Percentiles rank a stretch among this genome's conserved stretches.
Evolutionary conservation across 495 filamentous ascomycete species (phyloP).

Genomic region (Aspergillus nidulans): DNA sequence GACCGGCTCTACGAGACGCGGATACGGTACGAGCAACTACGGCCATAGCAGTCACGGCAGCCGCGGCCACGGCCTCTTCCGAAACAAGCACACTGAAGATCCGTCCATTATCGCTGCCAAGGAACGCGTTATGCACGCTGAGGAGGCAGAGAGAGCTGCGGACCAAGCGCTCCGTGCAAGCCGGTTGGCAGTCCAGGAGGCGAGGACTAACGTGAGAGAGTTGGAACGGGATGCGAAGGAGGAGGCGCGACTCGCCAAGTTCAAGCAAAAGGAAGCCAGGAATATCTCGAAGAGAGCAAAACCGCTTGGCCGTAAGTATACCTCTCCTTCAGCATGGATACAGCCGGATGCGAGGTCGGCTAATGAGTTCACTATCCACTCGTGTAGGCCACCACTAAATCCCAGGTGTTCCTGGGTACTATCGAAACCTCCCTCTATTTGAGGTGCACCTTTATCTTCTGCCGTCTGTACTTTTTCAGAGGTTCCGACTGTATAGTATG

Average conservation of each 20-base stretch:
- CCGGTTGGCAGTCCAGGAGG: constrained; percentile 53
- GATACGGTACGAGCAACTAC: constrained; percentile 20
- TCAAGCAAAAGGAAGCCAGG: constrained; percentile 62
- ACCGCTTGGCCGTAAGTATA: constrained; percentile 49
- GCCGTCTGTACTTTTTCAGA: not conserved
- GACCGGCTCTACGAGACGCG: not conserved
- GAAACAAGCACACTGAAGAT: constrained; percentile 40
- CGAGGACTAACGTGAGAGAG: constrained; percentile 56
- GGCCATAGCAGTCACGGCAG: constrained; percentile 28
- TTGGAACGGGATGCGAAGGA: constrained; percentile 62
- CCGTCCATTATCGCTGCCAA: constrained; percentile 53
- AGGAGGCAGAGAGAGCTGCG: constrained; percentile 54
- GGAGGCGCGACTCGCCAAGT: constrained; percentile 57
- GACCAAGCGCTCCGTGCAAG: constrained; percentile 56
- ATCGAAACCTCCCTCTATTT: too few species aligned
- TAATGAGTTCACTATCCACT: too few species aligned
- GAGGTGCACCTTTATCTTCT: too few species aligned
- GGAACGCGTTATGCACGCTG: constrained; percentile 46
- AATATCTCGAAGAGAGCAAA: constrained; percentile 61
- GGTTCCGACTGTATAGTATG: not conserved
- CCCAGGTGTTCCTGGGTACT: too few species aligned
- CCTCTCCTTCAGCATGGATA: not conserved
- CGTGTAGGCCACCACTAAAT: not conserved
- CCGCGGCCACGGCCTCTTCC: not conserved
- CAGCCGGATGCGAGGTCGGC: too few species aligned